Evolutionary conservation across 2,329 filamentous ascomycete species (phyloP), one percentile per base, ranked within the genome.

Genomic region (Ophiostoma fasciatum): DNA sequence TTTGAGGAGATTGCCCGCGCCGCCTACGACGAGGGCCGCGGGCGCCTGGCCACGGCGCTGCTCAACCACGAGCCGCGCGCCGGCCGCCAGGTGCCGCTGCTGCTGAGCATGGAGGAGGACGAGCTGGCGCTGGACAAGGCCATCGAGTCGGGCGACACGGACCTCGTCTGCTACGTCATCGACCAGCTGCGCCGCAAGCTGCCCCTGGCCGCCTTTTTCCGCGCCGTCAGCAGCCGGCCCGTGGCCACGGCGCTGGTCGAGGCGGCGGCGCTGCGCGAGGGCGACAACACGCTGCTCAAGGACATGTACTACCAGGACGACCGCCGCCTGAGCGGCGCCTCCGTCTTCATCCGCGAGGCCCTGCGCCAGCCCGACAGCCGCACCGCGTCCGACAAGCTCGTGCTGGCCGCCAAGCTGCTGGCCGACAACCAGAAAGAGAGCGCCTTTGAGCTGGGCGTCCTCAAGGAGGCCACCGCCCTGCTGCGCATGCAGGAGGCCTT

Each of bases 251-350:
- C 90, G 0, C 70, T 98, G 10, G 82, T 98, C 18, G 90, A 98
- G 56, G 72, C 84, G 2, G 79, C 78, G 0, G 88, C 90, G 0
- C 52, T 60, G 30, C 65, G 70, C 34, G 74, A 82, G 34, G 62
- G 59, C 15, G 80, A 93, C 49, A 85, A 93, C 48, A 68, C 72
- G 1, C 58, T 98, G 17, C 71, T 98, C 19, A 98, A 96, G 51
- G 90, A 96, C 51, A 64, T 98, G 4, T 98, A 90, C 60, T 98
- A 98, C 54, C 90, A 96, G 59, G 90, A 96, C 49, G 90, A 98
- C 53, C 75, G 88, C 5, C 74, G 87, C 4, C 63, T 85, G 5
- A 90, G 96, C 45, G 85, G 90, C 4, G 82, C 88, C 0, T 81
- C 84, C 39, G 74, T 98, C 2, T 81, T 96, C 40, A 63, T 98